Conservation (phyloP, 352 stramenopile genomes). For the Nothophytophthora sp. region DNA sequence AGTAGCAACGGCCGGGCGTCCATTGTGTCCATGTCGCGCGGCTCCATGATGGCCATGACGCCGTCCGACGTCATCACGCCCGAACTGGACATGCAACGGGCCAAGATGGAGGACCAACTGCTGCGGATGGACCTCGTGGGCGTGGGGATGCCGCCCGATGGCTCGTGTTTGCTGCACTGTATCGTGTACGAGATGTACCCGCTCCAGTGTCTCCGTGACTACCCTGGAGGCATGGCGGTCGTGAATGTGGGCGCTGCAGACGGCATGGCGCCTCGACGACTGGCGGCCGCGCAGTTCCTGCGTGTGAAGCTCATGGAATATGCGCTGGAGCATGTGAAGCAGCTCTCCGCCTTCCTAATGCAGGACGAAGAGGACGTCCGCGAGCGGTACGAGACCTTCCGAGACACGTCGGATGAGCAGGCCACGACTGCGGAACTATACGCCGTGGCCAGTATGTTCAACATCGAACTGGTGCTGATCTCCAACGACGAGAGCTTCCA, state of each 20-base stretch:
- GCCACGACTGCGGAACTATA: constrained; percentile 82
- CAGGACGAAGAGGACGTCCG: constrained; percentile 69
- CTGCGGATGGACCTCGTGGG: constrained; percentile 60
- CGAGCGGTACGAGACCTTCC: constrained; percentile 75
- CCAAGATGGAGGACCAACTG: constrained; percentile 77
- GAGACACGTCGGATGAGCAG: constrained; percentile 71
- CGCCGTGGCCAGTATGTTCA: constrained; percentile 79
- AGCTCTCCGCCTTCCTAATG: constrained; percentile 66
- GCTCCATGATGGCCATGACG: constrained; percentile 67
- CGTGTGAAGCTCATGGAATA: constrained; percentile 77
- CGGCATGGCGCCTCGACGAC: constrained; percentile 68
- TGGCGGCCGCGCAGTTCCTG: constrained; percentile 66
- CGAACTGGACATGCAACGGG: constrained; percentile 72
- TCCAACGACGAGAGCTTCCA: constrained; percentile 83
- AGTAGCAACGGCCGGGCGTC: constrained; percentile 17
- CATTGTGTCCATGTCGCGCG: constrained; percentile 32
- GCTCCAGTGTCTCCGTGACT: constrained; percentile 72
- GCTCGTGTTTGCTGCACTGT: constrained; percentile 82
- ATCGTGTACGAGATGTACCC: constrained; percentile 88
- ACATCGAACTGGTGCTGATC: constrained; percentile 78
- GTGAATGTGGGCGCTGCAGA: constrained; percentile 83
- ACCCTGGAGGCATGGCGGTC: constrained; percentile 70
- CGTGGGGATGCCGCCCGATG: constrained; percentile 81
- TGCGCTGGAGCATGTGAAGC: constrained; percentile 60
- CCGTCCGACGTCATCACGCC: constrained; percentile 66